Conservation (phyloP, 73 alveolate species). For the Effrenium voratum region DNA sequence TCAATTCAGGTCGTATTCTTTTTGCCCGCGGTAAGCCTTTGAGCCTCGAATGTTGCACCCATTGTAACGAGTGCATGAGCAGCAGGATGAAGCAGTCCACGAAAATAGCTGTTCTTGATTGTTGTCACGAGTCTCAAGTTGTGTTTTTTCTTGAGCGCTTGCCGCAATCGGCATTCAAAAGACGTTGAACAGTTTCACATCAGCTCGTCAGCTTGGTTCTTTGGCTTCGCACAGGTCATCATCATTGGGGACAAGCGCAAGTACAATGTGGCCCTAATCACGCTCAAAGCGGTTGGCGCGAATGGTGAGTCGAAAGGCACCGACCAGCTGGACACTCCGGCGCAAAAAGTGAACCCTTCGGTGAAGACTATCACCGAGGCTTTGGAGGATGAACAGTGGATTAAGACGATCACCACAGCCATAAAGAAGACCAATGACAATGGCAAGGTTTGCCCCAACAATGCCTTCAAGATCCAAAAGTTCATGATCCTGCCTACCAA, state of each 20-base stretch:
- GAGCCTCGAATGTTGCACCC: too few relatives aligned
- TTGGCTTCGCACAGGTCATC: slow-evolving; percentile 61
- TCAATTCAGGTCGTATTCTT: too few relatives aligned
- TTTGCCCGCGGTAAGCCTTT: too few relatives aligned
- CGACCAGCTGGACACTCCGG: slow-evolving; percentile 67
- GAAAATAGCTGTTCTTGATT: too few relatives aligned
- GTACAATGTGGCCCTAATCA: slow-evolving; percentile 93
- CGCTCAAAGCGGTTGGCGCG: slow-evolving; percentile 65
- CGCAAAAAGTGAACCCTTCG: slow-evolving; percentile 25
- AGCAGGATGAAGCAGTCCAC: too few relatives aligned
- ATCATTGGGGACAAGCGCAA: slow-evolving; percentile 96
- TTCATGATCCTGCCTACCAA: slow-evolving; percentile 87
- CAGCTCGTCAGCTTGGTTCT: too few relatives aligned
- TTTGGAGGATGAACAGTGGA: slow-evolving; percentile 27
- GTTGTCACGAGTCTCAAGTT: too few relatives aligned
- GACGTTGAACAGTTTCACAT: too few relatives aligned
- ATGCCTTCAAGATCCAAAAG: slow-evolving; percentile 86
- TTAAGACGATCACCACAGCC: slow-evolving; percentile 24
- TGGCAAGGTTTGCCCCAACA: slow-evolving; percentile 82
- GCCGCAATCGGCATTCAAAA: too few relatives aligned
- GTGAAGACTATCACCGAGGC: slow-evolving; percentile 68
- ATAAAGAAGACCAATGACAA: slow-evolving; percentile 31
- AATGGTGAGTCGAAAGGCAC: slow-evolving; percentile 90
- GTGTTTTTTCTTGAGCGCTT: too few relatives aligned
- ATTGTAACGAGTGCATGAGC: too few relatives aligned